phyloP scores from a whole-genome alignment of 2,329 filamentous ascomycete genomes.

The Hysterium pulicare region DNA sequence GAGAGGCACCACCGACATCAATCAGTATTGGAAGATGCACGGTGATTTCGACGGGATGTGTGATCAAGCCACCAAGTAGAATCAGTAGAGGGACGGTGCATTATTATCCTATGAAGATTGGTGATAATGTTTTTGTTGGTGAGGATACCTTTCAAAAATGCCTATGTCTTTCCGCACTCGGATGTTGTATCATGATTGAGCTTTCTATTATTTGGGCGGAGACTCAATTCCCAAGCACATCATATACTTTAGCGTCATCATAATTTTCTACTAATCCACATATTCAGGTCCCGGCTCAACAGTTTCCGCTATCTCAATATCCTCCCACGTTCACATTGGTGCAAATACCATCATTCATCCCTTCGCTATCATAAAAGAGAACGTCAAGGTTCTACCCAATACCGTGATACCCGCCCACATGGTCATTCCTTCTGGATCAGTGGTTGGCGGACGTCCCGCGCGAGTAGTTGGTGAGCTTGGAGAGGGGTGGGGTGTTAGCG shows the following conservation, averaged over 20 bases:
- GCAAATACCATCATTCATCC: slow-evolving; percentile 73
- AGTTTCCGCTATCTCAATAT: slow-evolving; percentile 79
- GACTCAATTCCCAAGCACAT: neutral
- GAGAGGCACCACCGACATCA: slow-evolving; percentile 45
- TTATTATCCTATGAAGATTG: slow-evolving; percentile 87
- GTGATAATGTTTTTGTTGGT: slow-evolving; percentile 91
- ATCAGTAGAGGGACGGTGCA: slow-evolving; percentile 72
- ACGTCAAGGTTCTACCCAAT: slow-evolving; percentile 80
- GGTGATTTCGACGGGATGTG: slow-evolving; percentile 74
- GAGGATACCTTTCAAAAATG: slow-evolving; percentile 29
- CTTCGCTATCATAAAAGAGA: slow-evolving; percentile 91
- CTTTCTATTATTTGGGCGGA: neutral
- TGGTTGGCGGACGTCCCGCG: slow-evolving; percentile 65
- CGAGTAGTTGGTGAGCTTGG: slow-evolving; percentile 48
- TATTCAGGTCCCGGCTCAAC: slow-evolving; percentile 52
- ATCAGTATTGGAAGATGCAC: slow-evolving; percentile 91
- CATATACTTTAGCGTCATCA: neutral
- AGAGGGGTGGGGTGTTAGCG: slow-evolving; percentile 49
- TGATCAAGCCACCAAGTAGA: slow-evolving; percentile 78
- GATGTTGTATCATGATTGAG: neutral
- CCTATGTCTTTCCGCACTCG: neutral
- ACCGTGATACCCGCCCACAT: slow-evolving; percentile 81
- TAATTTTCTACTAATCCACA: neutral
- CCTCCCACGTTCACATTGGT: slow-evolving; percentile 83
- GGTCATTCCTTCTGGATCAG: slow-evolving; percentile 87